Percentiles rank a stretch among this genome's conserved stretches.
Evolutionary conservation across 345 rosid species (phyloP).

Genomic region (Brassica cretica): DNA sequence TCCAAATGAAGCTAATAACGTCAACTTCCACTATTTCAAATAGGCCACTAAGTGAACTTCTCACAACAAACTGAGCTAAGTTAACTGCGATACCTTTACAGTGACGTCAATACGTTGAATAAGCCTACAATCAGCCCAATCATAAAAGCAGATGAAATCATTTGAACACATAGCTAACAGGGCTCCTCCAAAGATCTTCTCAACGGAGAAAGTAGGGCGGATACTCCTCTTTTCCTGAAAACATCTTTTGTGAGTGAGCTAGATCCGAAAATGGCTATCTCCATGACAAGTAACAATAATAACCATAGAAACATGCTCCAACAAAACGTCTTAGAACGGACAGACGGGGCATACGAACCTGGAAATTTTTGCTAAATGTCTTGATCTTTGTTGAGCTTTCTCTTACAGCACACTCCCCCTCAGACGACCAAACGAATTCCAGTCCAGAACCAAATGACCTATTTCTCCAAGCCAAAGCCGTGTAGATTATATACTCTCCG

Average conservation of each 20-base stretch:
- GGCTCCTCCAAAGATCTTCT: not conserved
- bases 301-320: slow-evolving; percentile 2
- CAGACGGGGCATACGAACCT: not conserved
- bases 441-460: slow-evolving; percentile 1
- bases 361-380: not conserved
- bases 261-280: slow-evolving; percentile 4
- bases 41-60: slow-evolving; percentile 21
- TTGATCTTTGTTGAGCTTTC: slow-evolving; percentile 1
- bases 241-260: slow-evolving; percentile 18
- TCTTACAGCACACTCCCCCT: slow-evolving; percentile 1
- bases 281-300: slow-evolving; percentile 11
- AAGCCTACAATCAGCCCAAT: not conserved
- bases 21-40: slow-evolving; percentile 3
- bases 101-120: slow-evolving; percentile 55
- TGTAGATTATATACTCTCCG: not conserved
- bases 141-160: not conserved
- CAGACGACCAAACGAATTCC: not conserved
- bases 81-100: slow-evolving; percentile 67
- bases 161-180: not conserved
- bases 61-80: slow-evolving; percentile 14
- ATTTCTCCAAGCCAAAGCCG: slow-evolving; percentile 1
- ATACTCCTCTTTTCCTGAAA: not conserved
- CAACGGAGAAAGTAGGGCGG: not conserved
- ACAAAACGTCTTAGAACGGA: not conserved
- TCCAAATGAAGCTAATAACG: slow-evolving; percentile 6